phyloP scores from a whole-genome alignment of 495 filamentous ascomycete genomes.

The Aspergillus diversus region DNA sequence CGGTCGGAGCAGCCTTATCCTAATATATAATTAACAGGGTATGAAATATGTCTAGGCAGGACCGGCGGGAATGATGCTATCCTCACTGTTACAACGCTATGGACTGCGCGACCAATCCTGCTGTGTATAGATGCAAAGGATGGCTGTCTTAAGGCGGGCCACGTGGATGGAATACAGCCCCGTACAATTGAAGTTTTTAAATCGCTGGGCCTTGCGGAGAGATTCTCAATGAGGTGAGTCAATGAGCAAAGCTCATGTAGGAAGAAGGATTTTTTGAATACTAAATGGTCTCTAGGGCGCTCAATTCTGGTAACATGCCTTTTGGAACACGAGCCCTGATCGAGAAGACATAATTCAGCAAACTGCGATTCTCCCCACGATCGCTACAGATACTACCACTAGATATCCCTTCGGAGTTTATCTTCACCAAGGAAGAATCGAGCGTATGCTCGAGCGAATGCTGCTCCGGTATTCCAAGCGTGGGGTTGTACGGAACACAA shows the following conservation, averaged over 20 bases:
- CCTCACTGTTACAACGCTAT: conserved; percentile 49
- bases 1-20: background rate
- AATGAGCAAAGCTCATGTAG: conserved; percentile 1
- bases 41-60: conserved; percentile 31
- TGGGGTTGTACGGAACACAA: conserved; percentile 50
- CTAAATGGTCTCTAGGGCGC: too few relatives aligned
- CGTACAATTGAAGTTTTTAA: conserved; percentile 68
- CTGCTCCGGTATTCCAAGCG: conserved; percentile 51
- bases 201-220: conserved; percentile 39
- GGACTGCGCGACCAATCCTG: conserved; percentile 45
- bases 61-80: conserved; percentile 52
- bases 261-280: too few relatives aligned
- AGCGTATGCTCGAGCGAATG: conserved; percentile 61
- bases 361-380: conserved; percentile 44
- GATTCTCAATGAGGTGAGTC: conserved; percentile 37
- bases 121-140: conserved; percentile 51
- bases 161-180: conserved; percentile 65
- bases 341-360: conserved; percentile 53
- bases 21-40: background rate
- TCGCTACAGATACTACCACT: conserved; percentile 40
- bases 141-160: conserved; percentile 49
- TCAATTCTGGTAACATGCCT: conserved; percentile 39
- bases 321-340: conserved; percentile 51
- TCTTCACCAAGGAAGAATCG: conserved; percentile 63
- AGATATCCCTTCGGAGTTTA: conserved; percentile 54